Percentiles rank a stretch among this genome's conserved stretches.
Conservation (phyloP, 75 land plant species). For the Adiantum capillusveneris region DNA sequence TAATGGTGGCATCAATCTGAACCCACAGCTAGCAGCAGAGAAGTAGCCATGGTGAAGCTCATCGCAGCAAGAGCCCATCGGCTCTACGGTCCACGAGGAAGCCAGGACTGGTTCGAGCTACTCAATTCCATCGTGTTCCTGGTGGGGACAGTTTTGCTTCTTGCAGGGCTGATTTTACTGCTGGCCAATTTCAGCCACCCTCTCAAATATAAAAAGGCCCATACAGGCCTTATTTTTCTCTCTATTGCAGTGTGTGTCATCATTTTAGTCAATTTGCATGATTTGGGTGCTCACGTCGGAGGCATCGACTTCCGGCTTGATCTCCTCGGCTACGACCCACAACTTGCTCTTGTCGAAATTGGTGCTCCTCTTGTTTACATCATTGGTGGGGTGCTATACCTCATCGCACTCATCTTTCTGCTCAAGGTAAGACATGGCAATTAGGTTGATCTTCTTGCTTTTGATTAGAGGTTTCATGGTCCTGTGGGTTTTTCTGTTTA, state of each 20-base stretch:
- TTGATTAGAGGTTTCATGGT: too few relatives aligned
- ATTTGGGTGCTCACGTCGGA: constrained; percentile 62
- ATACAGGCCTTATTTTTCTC: constrained; percentile 40
- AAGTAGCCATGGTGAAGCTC: constrained; percentile 65
- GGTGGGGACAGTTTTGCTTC: constrained; percentile 40
- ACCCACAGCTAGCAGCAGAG: too few relatives aligned
- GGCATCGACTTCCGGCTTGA: constrained; percentile 46
- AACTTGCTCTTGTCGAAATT: constrained; percentile 61
- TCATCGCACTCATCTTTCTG: constrained; percentile 35
- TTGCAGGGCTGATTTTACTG: constrained; percentile 33
- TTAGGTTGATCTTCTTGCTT: too few relatives aligned
- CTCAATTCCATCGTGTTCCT: constrained; percentile 56
- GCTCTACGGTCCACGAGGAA: constrained; percentile 47
- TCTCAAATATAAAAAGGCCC: not conserved
- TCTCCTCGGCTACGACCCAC: constrained; percentile 35
- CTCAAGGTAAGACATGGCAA: constrained; percentile 6
- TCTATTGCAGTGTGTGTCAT: constrained; percentile 37
- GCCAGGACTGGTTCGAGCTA: constrained; percentile 44
- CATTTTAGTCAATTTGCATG: constrained; percentile 50
- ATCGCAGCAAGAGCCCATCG: constrained; percentile 47
- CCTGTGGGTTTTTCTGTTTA: too few relatives aligned
- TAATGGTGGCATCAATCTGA: too few relatives aligned
- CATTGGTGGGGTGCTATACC: constrained; percentile 37
- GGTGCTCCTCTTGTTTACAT: constrained; percentile 45
- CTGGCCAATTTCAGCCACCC: constrained; percentile 24